These are phyloP conservation scores for Cylindrodendrum hubeiense DNA, from an alignment of 2,329 filamentous ascomycete genomes.

Conservation along the genomic window DNA sequence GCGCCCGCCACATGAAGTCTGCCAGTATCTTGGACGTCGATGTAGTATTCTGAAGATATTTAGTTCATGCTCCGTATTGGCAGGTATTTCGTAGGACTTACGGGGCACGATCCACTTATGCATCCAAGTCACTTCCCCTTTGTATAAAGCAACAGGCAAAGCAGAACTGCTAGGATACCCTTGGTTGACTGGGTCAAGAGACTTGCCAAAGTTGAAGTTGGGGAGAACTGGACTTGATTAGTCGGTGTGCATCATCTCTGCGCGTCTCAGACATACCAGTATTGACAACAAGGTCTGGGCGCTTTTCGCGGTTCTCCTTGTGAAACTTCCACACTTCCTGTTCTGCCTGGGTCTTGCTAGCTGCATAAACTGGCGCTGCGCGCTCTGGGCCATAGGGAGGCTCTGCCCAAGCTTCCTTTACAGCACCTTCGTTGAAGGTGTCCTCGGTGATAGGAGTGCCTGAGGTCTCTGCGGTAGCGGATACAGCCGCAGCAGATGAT, in stretches of 20 bases:
- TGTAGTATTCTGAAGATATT: conserved; percentile 53
- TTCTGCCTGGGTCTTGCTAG: conserved; percentile 54
- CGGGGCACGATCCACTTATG: neutral
- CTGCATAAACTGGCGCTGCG: conserved; percentile 48
- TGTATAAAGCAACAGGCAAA: conserved; percentile 34
- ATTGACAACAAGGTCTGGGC: conserved; percentile 45
- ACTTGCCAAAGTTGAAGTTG: conserved; percentile 42
- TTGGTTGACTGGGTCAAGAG: conserved; percentile 36
- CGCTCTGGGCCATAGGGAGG: conserved; percentile 49
- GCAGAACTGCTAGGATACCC: conserved; percentile 39
- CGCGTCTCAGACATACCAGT: conserved; percentile 19
- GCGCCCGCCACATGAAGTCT: conserved; percentile 65
- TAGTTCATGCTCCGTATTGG: neutral
- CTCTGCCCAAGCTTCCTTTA: conserved; percentile 51
- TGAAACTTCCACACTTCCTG: conserved; percentile 53
- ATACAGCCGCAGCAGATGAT: conserved; percentile 24
- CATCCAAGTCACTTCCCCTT: conserved; percentile 24
- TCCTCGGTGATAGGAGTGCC: conserved; percentile 24
- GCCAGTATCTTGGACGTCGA: conserved; percentile 63
- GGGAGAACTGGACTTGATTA: conserved; percentile 40
- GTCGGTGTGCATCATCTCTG: accelerated
- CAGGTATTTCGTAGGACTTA: neutral
- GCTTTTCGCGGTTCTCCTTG: conserved; percentile 35
- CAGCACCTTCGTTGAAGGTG: conserved; percentile 50
- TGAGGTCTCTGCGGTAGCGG: neutral